Evolutionary conservation across 257 asterid species (phyloP).

Genomic region (Solanum arcanum): DNA sequence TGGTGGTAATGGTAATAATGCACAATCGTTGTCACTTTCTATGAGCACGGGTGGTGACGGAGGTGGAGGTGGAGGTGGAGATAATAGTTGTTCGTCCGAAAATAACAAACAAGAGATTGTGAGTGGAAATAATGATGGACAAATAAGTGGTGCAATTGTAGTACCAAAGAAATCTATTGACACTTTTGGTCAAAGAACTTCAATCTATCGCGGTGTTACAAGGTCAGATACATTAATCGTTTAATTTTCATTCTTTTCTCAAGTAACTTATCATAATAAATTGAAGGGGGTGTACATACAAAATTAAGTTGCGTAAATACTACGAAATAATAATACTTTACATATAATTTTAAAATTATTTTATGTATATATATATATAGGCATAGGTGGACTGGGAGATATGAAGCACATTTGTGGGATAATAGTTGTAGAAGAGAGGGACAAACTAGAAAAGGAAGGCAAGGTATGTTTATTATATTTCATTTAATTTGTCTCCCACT

Average conservation of each 20-base stretch:
- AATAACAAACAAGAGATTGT: slow-evolving; percentile 11
- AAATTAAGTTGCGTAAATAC: neutral
- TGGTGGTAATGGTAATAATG: neutral
- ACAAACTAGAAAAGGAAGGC: slow-evolving; percentile 95
- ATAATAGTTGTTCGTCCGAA: slow-evolving; percentile 10
- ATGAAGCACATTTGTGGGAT: slow-evolving; percentile 95
- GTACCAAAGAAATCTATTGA: slow-evolving; percentile 60
- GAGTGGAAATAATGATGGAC: slow-evolving; percentile 9
- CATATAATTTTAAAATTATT: neutral
- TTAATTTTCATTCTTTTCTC: neutral
- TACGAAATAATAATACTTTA: neutral
- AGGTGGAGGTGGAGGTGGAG: slow-evolving; percentile 5
- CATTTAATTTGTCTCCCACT: slow-evolving; percentile 36
- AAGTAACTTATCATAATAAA: neutral
- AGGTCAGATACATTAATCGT: slow-evolving; percentile 9
- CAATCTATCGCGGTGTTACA: slow-evolving; percentile 91
- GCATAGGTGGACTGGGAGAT: slow-evolving; percentile 92
- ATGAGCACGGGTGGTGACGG: slow-evolving; percentile 43
- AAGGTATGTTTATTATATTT: slow-evolving; percentile 34
- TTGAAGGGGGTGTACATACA: neutral
- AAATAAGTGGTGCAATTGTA: slow-evolving; percentile 29
- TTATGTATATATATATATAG: slow-evolving; percentile 23
- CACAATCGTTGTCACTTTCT: slow-evolving; percentile 53
- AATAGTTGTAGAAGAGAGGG: slow-evolving; percentile 94
- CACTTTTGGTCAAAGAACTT: slow-evolving; percentile 82